These are phyloP conservation scores for Biscutella auriculata DNA, from an alignment of 441 rosid species.

Conservation along the genomic window DNA sequence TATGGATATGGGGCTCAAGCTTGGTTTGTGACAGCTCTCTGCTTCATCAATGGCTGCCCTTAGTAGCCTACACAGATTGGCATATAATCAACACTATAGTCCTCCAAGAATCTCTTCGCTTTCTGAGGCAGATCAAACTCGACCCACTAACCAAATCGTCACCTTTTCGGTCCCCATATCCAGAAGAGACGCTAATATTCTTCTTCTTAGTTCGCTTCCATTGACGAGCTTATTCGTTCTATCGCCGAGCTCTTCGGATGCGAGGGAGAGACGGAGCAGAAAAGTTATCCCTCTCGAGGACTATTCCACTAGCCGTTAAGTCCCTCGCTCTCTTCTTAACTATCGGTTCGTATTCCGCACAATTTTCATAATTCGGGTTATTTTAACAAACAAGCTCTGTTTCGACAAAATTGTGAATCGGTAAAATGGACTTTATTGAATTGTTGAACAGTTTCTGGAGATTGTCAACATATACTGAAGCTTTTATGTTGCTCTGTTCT, in stretches of 20 bases:
- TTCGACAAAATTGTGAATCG: not conserved
- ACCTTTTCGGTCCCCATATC: constrained; percentile 33
- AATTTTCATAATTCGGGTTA: not conserved
- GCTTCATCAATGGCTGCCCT: constrained; percentile 32
- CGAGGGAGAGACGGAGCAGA: constrained; percentile 69
- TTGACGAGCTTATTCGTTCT: constrained; percentile 26
- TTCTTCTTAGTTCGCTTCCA: constrained; percentile 38
- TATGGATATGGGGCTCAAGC: constrained; percentile 5
- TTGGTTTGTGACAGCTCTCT: not conserved
- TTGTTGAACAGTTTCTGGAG: not conserved
- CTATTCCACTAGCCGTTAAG: constrained; percentile 44
- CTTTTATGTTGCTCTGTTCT: constrained; percentile 9
- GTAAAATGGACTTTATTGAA: not conserved
- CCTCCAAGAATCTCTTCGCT: constrained; percentile 19
- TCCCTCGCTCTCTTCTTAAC: constrained; percentile 2
- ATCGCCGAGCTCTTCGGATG: constrained; percentile 39
- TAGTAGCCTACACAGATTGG: constrained; percentile 24
- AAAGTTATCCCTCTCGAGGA: constrained; percentile 65
- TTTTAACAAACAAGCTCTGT: too few relatives aligned
- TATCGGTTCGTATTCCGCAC: constrained; percentile 23
- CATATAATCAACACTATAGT: constrained; percentile 6
- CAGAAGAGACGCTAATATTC: constrained; percentile 35
- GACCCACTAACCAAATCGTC: constrained; percentile 18
- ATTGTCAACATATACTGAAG: constrained; percentile 5
- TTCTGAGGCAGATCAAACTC: constrained; percentile 8